Conservation (phyloP, 345 rosid species). For the Microcos paniculata region DNA sequence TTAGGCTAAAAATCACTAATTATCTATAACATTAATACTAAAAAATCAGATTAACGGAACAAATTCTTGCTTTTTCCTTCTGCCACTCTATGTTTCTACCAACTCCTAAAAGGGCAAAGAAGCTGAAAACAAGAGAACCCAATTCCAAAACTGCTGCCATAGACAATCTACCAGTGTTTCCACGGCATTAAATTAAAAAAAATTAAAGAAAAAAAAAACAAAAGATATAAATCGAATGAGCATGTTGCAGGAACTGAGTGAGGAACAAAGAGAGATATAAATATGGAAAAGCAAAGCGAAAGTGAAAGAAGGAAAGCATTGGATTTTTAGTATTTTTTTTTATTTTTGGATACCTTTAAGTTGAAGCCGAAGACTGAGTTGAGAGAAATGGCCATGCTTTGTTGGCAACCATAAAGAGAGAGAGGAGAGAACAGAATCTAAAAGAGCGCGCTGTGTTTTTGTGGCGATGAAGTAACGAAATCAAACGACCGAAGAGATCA, state of each 20-base stretch:
- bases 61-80: neutral
- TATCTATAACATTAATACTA: neutral
- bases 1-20: neutral
- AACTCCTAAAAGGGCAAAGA: neutral
- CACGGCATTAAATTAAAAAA: neutral
- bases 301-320: neutral
- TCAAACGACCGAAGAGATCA: neutral
- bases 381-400: constrained; percentile 14
- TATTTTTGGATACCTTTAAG: neutral
- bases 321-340: neutral
- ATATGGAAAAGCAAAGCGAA: neutral
- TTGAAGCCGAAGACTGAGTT: constrained; percentile 9
- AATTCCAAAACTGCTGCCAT: neutral
- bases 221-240: neutral
- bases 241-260: no score
- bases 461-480: constrained; percentile 11
- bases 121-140: neutral
- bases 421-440: neutral
- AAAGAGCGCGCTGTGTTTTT: neutral
- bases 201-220: neutral
- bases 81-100: neutral
- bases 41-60: neutral
- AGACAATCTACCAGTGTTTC: neutral
- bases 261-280: neutral
- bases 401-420: neutral